Base-by-base conservation (phyloP, 139 green algal genomes). In the Auxenochlorella protothecoides region DNA sequence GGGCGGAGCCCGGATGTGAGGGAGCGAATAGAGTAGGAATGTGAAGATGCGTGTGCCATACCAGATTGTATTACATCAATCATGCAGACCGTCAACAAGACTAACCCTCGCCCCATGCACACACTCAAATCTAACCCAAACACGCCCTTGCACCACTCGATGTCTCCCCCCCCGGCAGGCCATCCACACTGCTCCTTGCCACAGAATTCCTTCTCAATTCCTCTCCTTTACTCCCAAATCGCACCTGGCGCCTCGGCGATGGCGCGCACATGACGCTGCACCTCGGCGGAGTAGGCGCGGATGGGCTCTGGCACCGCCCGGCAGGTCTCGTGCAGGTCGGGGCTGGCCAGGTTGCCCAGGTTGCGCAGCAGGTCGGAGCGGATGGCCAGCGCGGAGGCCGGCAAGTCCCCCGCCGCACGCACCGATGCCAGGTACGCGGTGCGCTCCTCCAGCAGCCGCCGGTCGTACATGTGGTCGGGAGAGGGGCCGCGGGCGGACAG, bases 331-430 rank as follows among this genome's bases (percentile, higher is more conserved):
- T 92, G 85, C 73, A 92, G 73, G 52, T 68, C 64, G 66, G 59
- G 57, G 65, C 65, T 76, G 61, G 88, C 82, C 70, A 98, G 93
- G 83, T 96, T 95, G 55, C 90, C 94, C 12, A 98, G 83, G 79
- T 97, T 97, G 54, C 94, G 82, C 11, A 97, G 79, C 55, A 98
- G 83, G 81, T 98, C 94, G 6, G 92, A 77, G 9, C 94, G 84
- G 65, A 98, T 79, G 3, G 79, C 85, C 78, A 96, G 93, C 80
- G 91, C 87, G 56, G 96, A 90, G 63, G 95, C 84, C 10, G 81
- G 63, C 6, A 91, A 53, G 66, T 79, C 66, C 53, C 86, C 89
- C 4, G 72, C 8, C 55, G 72, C 59, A 0, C 84, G 73, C 53
- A 93, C 79, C 5, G 53, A 55, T n/a, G 53, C 55, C 66, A 95